Base-by-base conservation (phyloP, 495 filamentous ascomycete genomes). In the Penicillium fimorum region DNA sequence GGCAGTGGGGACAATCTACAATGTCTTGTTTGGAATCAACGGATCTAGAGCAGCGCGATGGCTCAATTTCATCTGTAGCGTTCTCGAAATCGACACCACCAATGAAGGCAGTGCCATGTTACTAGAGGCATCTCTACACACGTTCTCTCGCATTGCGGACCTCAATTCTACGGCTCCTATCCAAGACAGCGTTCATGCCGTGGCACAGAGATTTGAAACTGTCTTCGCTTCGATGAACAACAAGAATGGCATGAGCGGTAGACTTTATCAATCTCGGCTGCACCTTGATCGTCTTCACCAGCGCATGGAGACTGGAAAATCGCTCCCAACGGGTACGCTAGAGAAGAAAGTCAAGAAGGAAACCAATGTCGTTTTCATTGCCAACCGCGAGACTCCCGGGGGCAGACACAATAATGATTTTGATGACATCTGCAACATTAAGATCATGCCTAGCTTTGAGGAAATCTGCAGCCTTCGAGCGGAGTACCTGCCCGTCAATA, bases 391-490 rank as follows among this genome's bases (percentile, higher is more conserved):
- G 1, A 48, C 61, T 13, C 61, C 60, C 1, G 69, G 71, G n/a
- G 62, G 62, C 10, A 60, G 65, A 20, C 87, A 92, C 57, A 80
- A 89, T 62, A 92, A 91, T 61, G 87, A 90, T 63, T 69, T 81
- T 47, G 73, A 61, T 0, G 68, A 81, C 57, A 87, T 90, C 54
- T 54, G 60, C n/a, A 57, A 84, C 4, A 86, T 91, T 42, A 67
- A 71, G 48, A 86, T 90, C 42, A 64, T 91, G 27, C 87, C 88
- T 0, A 88, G 84, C 3, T 66, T 71, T 1, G 68, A 80, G 25
- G 88, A 91, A 61, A 85, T 91, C 47, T 58, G 63, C 1, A 78
- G 76, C 20, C 32, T 56, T 3, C 71, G 77, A 7, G 50, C 61
- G 1, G 83, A 89, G 55, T 91, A 85, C 61, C 68, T 90, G 0